Conservation (phyloP, 2,329 filamentous ascomycete species). For the Fusarium verrucosum region DNA sequence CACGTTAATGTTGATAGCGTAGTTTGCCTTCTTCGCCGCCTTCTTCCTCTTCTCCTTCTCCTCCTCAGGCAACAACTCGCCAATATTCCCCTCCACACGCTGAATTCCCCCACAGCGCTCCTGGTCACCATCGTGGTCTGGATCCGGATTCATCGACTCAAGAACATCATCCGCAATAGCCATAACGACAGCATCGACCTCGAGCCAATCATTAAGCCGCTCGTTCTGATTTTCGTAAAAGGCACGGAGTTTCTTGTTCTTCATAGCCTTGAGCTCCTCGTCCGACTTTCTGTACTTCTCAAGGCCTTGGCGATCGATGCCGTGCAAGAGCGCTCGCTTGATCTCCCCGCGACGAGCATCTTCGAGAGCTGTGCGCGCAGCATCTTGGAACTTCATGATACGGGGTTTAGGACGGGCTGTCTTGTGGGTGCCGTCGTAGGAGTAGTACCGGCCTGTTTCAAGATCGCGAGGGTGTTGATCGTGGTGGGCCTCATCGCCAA, state of each 20-base stretch:
- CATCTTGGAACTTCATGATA: constrained; percentile 53
- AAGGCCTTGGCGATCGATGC: constrained; percentile 43
- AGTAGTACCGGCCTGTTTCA: constrained; percentile 26
- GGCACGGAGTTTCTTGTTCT: constrained; percentile 42
- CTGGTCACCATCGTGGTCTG: constrained; percentile 47
- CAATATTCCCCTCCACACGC: constrained; percentile 45
- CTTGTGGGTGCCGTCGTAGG: neutral
- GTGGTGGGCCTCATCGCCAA: constrained; percentile 16
- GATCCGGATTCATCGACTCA: constrained; percentile 49
- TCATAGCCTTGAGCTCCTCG: constrained; percentile 42
- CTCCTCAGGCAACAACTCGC: constrained; percentile 47
- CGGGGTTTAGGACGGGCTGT: constrained; percentile 26
- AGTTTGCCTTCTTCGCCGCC: constrained; percentile 38
- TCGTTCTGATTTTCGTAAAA: constrained; percentile 48
- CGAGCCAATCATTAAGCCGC: constrained; percentile 48
- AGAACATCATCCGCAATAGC: constrained; percentile 49
- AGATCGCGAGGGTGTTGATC: constrained; percentile 38
- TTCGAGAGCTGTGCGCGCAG: constrained; percentile 44
- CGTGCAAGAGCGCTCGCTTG: constrained; percentile 45
- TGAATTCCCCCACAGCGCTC: constrained; percentile 47
- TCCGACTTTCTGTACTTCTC: constrained; percentile 46
- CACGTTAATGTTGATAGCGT: constrained; percentile 86
- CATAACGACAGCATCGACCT: constrained; percentile 49
- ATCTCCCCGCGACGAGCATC: constrained; percentile 46
- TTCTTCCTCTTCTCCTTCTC: constrained; percentile 43